Base-by-base conservation (phyloP, 495 filamentous ascomycete species). In the Sabuloglossum arenarium region DNA sequence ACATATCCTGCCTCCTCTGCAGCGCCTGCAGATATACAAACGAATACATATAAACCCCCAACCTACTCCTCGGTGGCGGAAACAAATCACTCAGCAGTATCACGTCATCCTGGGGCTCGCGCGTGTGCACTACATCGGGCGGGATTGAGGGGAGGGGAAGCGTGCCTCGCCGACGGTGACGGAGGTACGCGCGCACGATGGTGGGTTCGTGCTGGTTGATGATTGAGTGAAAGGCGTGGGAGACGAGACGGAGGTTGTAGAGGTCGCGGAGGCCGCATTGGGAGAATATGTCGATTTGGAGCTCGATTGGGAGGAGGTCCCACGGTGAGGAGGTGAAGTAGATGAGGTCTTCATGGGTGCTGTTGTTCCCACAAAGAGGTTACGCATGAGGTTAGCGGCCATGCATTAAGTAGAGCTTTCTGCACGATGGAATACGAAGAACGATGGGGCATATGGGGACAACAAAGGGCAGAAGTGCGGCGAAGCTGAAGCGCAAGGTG, bases 281-380 rank as follows among this genome's bases (percentile, higher is more conserved):
- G 42, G 60, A 50, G 59, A 66, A 62, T 52, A 66, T 66, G 34
- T 57, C 52, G 59, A 66, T 60, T 10, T 66, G 59, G n/a, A 66
- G 56, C 39, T 66, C 64, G 0, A 63, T 59, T 0, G 64, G 64
- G 19, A 66, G 64, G 16, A 55, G 59, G 50, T 66, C 64, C 45
- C 66, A 66, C 37, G 62, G 61, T 9, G 64, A 60, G 55, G 59
- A 56, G 30, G 31, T 51, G 47, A 51, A 51, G 28, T 51, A 51
- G 47, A 51, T 51, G 47, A 51, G 47, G 5, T 27, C 23, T 30
- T 51, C 47, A 19, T 51, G 47, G 1, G 47, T 51, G 28, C 47
- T 51, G 12, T 37, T 47, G 45, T 3, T 4, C 3, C 5, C 9
- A 23, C 28, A 1, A 23, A 5, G 24, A 11, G 5, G 24, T 19